A percentile compares a stretch with the other conserved stretches of the same genome.
phyloP scores from a whole-genome alignment of 257 asterid species.

The Solanum acaule region DNA sequence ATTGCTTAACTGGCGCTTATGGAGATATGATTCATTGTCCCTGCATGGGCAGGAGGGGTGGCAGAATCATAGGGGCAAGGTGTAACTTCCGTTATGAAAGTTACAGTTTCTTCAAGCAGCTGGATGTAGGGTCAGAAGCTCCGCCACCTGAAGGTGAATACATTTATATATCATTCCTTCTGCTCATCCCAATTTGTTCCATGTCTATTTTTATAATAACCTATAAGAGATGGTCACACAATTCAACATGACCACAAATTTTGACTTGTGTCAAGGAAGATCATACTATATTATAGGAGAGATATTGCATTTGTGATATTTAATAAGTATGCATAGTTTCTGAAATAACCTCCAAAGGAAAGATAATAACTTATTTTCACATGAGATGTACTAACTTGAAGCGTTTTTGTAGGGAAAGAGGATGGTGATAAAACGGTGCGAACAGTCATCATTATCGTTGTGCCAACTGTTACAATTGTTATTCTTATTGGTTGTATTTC shows the following conservation, averaged over 20 bases:
- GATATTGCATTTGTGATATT: too few relatives aligned
- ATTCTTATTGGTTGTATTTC: background rate
- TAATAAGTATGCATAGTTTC: too few relatives aligned
- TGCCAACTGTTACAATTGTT: background rate
- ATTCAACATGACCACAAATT: too few relatives aligned
- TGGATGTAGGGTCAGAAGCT: background rate
- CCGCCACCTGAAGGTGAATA: background rate
- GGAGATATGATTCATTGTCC: background rate
- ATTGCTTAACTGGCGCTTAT: background rate
- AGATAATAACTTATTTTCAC: too few relatives aligned
- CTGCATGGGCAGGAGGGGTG: background rate
- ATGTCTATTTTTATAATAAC: too few relatives aligned
- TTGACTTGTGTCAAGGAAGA: too few relatives aligned
- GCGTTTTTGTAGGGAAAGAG: background rate
- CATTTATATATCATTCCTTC: too few relatives aligned
- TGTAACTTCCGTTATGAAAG: conserved; percentile 5
- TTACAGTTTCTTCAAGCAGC: background rate
- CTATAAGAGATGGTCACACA: too few relatives aligned
- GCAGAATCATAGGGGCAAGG: background rate
- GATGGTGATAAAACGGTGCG: too few relatives aligned
- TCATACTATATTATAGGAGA: background rate
- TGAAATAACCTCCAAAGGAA: too few relatives aligned
- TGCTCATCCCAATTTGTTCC: too few relatives aligned
- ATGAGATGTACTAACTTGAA: background rate
- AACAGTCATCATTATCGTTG: background rate